Evolutionary conservation across 192 early-diverging fungal genomes (phyloP), one percentile per base, ranked within the genome.

Genomic region (Entomortierella chlamydospora): DNA sequence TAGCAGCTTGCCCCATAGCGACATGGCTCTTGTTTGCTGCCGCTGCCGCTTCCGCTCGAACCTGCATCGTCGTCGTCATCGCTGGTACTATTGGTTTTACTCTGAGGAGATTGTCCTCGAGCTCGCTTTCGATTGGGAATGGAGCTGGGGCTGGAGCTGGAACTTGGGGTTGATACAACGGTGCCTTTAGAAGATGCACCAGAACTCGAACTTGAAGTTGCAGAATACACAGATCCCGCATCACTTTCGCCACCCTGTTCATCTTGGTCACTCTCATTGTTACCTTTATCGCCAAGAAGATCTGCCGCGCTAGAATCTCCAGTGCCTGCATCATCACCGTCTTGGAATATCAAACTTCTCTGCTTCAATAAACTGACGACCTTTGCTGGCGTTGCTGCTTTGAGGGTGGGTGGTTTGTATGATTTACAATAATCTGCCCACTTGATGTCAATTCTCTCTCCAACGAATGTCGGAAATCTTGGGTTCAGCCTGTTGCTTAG

Each of bases 391-490:
- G 67, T 69, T 7, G 73, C 73, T 1, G 60, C 15, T 39, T 78
- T 78, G 52, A 78, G 61, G 4, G 73, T 69, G 3, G 66, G 73
- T 20, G 73, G 60, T 13, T 29, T 78, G 22, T 78, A 78, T 17
- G 73, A 57, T 47, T 70, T 78, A 61, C 73, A 78, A 29, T 78
- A 78, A 17, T 78, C 73, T 0, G 29, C 29, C 73, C 73, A 78
- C 18, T 64, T 68, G 49, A 78, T 66, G 51, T 83, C 82, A 11
- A 68, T 52, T 5, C 82, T 51, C 17, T 83, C 70, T n/a, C 84
- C 84, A 20, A 83, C n/a, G 58, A 67, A 86, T 8, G 72, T 70
- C 9, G 85, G 85, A 57, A 86, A 87, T 11, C 84, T 65, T 34
- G 85, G 85, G 20, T 54, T 70, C 17, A 83, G 72, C 43, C 25